Percentiles rank a stretch among this genome's conserved stretches.
Conservation (phyloP, 2,329 filamentous ascomycete genomes). For the Talaromyces sp. region DNA sequence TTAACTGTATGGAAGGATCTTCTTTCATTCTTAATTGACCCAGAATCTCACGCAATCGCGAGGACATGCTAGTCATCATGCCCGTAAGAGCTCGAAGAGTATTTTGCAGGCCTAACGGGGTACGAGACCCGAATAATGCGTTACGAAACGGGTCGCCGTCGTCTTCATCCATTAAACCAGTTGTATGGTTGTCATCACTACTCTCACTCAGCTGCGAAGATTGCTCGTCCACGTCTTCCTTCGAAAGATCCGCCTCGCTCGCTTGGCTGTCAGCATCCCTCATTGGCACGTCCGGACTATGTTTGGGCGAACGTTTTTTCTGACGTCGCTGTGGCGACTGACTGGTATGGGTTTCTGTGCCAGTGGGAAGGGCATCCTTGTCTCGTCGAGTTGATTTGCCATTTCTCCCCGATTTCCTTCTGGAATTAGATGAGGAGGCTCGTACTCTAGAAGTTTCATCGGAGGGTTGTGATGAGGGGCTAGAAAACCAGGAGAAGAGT, state of each 20-base stretch:
- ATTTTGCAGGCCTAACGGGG: constrained; percentile 64
- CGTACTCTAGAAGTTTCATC: constrained; percentile 55
- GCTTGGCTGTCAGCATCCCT: constrained; percentile 59
- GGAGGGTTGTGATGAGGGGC: constrained; percentile 60
- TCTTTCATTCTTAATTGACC: constrained; percentile 74
- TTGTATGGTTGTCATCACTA: constrained; percentile 55
- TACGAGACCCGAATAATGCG: constrained; percentile 60
- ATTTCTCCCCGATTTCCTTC: constrained; percentile 65
- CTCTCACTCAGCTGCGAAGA: constrained; percentile 59
- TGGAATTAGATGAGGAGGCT: constrained; percentile 58
- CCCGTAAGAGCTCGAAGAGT: constrained; percentile 83
- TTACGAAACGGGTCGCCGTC: constrained; percentile 58
- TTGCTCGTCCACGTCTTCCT: constrained; percentile 48
- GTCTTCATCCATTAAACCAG: constrained; percentile 49
- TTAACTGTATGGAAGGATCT: constrained; percentile 79
- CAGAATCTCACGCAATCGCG: constrained; percentile 72
- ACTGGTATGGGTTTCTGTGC: constrained; percentile 31
- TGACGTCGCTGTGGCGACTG: constrained; percentile 38
- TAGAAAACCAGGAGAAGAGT: constrained; percentile 29
- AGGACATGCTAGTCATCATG: constrained; percentile 82
- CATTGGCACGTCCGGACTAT: constrained; percentile 65
- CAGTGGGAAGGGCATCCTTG: constrained; percentile 8
- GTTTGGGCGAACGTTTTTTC: constrained; percentile 52
- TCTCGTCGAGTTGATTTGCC: constrained; percentile 58
- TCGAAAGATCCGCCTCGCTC: constrained; percentile 29